A percentile compares a stretch with the other conserved stretches of the same genome.
Conservation (phyloP, 768 basidiomycete genomes). For the Rhizopogon roseolus region DNA sequence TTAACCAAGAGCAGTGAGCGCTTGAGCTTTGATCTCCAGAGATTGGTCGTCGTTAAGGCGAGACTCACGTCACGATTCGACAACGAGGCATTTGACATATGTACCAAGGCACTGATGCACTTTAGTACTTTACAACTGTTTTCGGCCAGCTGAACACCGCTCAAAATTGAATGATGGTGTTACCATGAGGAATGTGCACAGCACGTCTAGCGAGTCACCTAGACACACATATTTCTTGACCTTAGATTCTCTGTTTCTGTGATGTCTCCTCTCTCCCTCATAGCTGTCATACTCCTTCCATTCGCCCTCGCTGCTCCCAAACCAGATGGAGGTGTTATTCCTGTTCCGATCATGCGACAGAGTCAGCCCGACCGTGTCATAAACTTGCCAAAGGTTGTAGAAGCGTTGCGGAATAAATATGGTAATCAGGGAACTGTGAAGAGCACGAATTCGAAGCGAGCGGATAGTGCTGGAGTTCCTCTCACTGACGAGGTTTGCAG, state of each 20-base stretch:
- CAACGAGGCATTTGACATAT: too few species aligned
- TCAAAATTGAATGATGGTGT: too few species aligned
- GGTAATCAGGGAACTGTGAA: constrained; percentile 15
- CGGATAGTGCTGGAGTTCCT: constrained; percentile 29
- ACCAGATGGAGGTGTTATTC: constrained; percentile 24
- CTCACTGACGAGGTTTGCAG: constrained; percentile 49
- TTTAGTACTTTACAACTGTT: too few species aligned
- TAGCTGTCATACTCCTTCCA: constrained; percentile 23
- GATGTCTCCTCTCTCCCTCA: constrained; percentile 19
- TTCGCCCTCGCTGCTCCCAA: constrained; percentile 26
- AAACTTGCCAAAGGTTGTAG: constrained; percentile 33
- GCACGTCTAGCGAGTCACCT: too few species aligned
- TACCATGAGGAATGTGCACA: too few species aligned
- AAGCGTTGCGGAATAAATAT: constrained; percentile 46
- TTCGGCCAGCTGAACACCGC: too few species aligned
- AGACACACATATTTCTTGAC: too few species aligned
- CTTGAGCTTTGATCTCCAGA: too few species aligned
- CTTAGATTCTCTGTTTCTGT: background rate
- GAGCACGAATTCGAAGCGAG: constrained; percentile 24
- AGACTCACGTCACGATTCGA: too few species aligned
- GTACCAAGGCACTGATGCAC: too few species aligned
- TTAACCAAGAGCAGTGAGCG: too few species aligned
- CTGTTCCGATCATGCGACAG: constrained; percentile 42
- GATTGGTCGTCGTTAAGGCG: too few species aligned
- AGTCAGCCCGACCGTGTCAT: constrained; percentile 23